These are phyloP conservation scores for Fusarium algeriense DNA, from an alignment of 2,329 filamentous ascomycete species.

Conservation along the genomic window DNA sequence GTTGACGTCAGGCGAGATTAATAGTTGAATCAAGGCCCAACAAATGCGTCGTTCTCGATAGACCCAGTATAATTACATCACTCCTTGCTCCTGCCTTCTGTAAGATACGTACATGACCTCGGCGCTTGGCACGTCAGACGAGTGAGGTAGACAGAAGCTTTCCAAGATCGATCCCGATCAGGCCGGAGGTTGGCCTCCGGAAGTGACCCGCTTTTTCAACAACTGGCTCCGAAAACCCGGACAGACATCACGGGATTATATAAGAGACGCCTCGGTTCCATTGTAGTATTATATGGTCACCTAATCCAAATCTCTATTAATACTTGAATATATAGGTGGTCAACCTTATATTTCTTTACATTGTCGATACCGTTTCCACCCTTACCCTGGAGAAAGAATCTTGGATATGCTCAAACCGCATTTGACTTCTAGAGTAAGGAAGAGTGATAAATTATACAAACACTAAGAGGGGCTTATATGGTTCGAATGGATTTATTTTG, in stretches of 20 bases:
- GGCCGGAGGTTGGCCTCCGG: conserved; percentile 27
- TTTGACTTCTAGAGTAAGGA: neutral
- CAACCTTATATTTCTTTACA: neutral
- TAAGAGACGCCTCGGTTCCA: neutral
- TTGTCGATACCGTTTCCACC: neutral
- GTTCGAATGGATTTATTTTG: too few relatives aligned
- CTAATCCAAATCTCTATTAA: neutral
- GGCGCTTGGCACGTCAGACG: conserved; percentile 16
- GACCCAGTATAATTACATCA: conserved; percentile 40
- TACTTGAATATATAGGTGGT: neutral
- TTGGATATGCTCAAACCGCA: neutral
- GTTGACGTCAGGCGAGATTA: conserved; percentile 40
- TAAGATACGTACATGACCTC: conserved; percentile 11
- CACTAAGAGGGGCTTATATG: neutral
- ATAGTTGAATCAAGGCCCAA: conserved; percentile 7
- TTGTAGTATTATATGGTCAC: too few relatives aligned
- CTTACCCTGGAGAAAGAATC: neutral
- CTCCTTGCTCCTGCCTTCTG: neutral
- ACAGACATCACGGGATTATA: neutral
- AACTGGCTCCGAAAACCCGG: conserved; percentile 5
- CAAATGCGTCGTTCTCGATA: conserved; percentile 2
- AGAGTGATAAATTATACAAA: too few relatives aligned
- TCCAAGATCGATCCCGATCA: conserved; percentile 22
- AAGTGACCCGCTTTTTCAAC: neutral
- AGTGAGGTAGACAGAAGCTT: neutral